Evolutionary conservation across 805 yeast species (phyloP), one percentile per base, ranked within the genome.

Genomic region (Vanderwaltozyma polyspora): DNA sequence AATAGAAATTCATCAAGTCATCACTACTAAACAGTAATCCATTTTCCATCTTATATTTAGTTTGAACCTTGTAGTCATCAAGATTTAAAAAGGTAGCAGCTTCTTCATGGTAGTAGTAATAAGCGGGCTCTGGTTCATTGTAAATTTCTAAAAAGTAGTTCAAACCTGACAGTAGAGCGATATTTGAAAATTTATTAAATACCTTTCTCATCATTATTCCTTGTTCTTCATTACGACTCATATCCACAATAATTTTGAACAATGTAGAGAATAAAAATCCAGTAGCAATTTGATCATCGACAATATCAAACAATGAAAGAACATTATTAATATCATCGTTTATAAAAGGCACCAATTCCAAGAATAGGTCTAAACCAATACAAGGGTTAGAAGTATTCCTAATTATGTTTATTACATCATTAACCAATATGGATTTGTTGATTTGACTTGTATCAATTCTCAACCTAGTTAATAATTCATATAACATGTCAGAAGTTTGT

Each of bases 401-500:
- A 16, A 51, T 31, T 9, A 55, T 35, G 29, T 43, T 45, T 17
- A 44, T 39, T 6, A 52, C 25, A 33, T 55, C 55, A 5, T 38
- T 37, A 7, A 40, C 36, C 6, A 57, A 31, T 3, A 48, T 39
- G 12, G 31, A n/a, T 7, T 24, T 29, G 12, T 26, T 23, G 6
- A n/a, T 18, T 2, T 21, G 18, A 12, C 14, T 25, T 5, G 27
- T 19, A n/a, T 37, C 64, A 6, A 53, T 54, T 31, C 55, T 57
- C 23, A 63, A 38, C 34, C 51, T 70, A 14, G 67, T 45, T 28
- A 77, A 58, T 12, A 86, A 62, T 38, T 81, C 94, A 19, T 74
- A 70, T 14, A 86, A 63, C 63, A 89, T 78, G 52, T 87, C 96
- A 12, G 78, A 69, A 5, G 80, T 73, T 55, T 91, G 98, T 44